These are phyloP conservation scores for Aspergillus bertholletiae DNA, from an alignment of 495 filamentous ascomycete species.

Conservation along the genomic window DNA sequence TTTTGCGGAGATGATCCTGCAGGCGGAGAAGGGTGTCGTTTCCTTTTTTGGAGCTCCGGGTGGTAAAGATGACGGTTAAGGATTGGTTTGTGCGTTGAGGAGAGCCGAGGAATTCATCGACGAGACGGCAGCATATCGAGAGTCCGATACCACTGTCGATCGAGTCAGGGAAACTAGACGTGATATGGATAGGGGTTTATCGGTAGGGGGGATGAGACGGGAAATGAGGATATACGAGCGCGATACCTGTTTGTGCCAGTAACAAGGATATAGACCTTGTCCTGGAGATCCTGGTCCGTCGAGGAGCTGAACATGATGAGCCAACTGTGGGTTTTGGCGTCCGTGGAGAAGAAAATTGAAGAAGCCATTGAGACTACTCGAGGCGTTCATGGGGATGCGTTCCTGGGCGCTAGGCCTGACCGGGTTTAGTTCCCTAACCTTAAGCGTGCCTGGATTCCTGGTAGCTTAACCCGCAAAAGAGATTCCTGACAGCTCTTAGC, in stretches of 20 bases:
- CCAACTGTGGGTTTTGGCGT: background rate
- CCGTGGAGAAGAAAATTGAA: no score
- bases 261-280: constrained; percentile 37
- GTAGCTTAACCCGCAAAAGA: no score
- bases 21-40: constrained; percentile 38
- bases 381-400: no score
- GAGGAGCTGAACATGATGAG: background rate
- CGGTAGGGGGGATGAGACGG: no score
- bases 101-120: constrained; percentile 80
- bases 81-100: constrained; percentile 54
- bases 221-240: no score
- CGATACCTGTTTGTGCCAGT: constrained; percentile 51
- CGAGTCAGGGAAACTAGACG: constrained; percentile 8
- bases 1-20: constrained; percentile 33
- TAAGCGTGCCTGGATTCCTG: no score
- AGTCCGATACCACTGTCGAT: constrained; percentile 78
- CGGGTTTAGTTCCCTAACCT: background rate
- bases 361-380: no score
- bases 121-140: constrained; percentile 79
- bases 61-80: constrained; percentile 52
- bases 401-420: background rate
- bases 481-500: no score
- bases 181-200: background rate
- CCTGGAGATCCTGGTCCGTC: constrained; percentile 10
- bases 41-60: constrained; percentile 44